Base-by-base conservation (phyloP, 2,329 filamentous ascomycete species). In the Venturia pyrina region DNA sequence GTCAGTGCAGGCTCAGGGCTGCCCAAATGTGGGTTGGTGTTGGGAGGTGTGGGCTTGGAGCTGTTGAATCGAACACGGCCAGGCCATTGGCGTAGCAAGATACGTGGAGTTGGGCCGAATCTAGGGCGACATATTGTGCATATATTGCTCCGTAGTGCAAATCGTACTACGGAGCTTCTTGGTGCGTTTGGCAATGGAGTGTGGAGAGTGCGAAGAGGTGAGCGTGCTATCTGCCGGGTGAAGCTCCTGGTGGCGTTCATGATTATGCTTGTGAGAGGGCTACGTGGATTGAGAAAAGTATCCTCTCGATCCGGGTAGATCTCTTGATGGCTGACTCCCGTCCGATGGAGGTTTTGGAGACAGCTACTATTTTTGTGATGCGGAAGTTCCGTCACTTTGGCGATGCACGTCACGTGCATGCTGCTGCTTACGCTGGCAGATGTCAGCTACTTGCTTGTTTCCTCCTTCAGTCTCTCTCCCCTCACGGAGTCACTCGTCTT, bases 1-100 rank as follows among this genome's bases (percentile, higher is more conserved):
- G 87, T 85, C 15, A 79, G 76, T 11, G 79, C 69, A 7, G 75
- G 74, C 40, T 75, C 72, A 28, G 76, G 76, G 64, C 74, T 76
- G 64, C 76, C 76, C 68, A 77, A 68, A 70, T 78, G 69, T 67
- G 77, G 73, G 65, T 75, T 75, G 11, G 77, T 76, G 66, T 79
- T 71, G 19, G 72, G 74, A 34, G 63, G 53, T 13, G 41, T 48
- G 32, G 53, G 53, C 46, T 40, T 64, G 28, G 43, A 50, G 44
- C 62, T 53, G 62, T 56, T 56, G 62, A 37, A 24, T n/a, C 62
- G 28, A 7, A 59, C 32, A 37, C 53, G 28, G 28, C 53, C 53
- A 6, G 28, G 53, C 53, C 53, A 59, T 59, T 59, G 53, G 53
- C 53, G 53, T 37, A 59, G 19, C 13, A 37, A 10, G 32, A 21